These are phyloP conservation scores for Gynochthodes officinalis DNA, from an alignment of 257 asterid species.

Conservation along the genomic window DNA sequence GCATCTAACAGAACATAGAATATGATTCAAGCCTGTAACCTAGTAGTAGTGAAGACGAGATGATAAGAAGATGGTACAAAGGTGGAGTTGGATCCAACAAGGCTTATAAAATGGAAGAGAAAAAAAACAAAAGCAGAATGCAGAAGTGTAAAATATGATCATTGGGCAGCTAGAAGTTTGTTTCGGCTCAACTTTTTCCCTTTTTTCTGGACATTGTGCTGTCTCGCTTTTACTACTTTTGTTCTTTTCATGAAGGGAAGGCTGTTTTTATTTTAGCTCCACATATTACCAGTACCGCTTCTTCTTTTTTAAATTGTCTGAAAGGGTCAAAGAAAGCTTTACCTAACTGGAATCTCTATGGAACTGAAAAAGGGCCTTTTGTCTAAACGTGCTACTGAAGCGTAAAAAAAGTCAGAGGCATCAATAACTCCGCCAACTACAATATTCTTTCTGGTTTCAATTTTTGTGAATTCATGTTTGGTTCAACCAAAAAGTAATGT, in stretches of 20 bases:
- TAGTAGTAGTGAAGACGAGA: conserved; percentile 18
- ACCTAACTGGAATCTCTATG: conserved; percentile 30
- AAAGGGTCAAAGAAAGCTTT: conserved; percentile 22
- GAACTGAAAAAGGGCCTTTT: conserved; percentile 4
- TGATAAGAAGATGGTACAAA: not conserved
- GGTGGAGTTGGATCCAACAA: conserved; percentile 5
- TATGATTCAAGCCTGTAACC: conserved; percentile 17
- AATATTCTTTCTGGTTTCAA: too few relatives aligned
- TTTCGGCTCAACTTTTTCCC: conserved; percentile 18
- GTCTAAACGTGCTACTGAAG: not conserved
- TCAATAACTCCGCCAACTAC: not conserved
- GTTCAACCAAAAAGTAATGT: too few relatives aligned
- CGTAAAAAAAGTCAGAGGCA: not conserved
- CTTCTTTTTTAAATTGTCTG: not conserved
- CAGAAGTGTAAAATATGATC: conserved; percentile 3
- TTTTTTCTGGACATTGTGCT: conserved; percentile 21
- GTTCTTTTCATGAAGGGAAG: conserved; percentile 35
- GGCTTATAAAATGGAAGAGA: not conserved
- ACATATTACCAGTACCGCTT: not conserved
- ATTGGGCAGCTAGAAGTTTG: conserved; percentile 8
- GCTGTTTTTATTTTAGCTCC: conserved; percentile 22
- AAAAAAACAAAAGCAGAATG: not conserved
- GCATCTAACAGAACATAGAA: conserved; percentile 38
- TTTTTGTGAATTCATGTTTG: not conserved
- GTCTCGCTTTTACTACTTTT: conserved; percentile 26